Conservation (phyloP, 2,329 filamentous ascomycete species). For the Fonsecaea erecta region DNA sequence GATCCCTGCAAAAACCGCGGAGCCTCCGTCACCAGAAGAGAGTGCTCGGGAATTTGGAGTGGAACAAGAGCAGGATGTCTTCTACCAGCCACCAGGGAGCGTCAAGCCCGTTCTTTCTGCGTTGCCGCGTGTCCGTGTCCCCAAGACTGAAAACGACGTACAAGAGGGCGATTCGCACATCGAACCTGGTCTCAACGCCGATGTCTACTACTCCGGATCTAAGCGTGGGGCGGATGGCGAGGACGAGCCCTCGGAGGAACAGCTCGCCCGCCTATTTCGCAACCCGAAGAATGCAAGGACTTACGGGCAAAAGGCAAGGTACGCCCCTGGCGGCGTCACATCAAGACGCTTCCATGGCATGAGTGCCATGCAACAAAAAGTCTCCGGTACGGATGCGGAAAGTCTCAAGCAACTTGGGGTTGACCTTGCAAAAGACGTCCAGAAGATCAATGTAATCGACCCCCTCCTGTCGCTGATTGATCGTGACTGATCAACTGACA, state of each 20-base stretch:
- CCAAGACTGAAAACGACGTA: conserved; percentile 54
- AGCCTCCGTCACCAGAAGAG: conserved; percentile 44
- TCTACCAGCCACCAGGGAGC: conserved; percentile 57
- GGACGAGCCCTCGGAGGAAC: conserved; percentile 58
- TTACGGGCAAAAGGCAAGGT: conserved; percentile 54
- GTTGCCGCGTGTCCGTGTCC: conserved; percentile 61
- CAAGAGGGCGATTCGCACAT: conserved; percentile 51
- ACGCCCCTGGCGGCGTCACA: conserved; percentile 32
- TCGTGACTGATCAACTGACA: conserved; percentile 54
- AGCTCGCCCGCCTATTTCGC: conserved; percentile 66
- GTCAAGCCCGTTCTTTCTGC: conserved; percentile 56
- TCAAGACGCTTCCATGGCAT: conserved; percentile 29
- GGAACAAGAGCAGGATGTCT: conserved; percentile 63
- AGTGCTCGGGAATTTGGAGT: conserved; percentile 43
- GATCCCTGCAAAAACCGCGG: conserved; percentile 58
- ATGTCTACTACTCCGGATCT: conserved; percentile 56
- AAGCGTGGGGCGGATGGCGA: conserved; percentile 34
- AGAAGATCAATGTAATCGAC: conserved; percentile 39
- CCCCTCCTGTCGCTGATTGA: conserved; percentile 18
- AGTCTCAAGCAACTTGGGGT: conserved; percentile 54
- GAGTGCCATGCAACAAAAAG: conserved; percentile 26
- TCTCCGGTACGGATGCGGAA: conserved; percentile 39
- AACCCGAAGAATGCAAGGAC: conserved; percentile 61
- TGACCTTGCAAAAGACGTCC: conserved; percentile 52
- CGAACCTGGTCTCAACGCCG: conserved; percentile 57